Evolutionary conservation across 2,329 filamentous ascomycete species (phyloP), one percentile per base, ranked within the genome.

Genomic region (Lecanosticta acicola): DNA sequence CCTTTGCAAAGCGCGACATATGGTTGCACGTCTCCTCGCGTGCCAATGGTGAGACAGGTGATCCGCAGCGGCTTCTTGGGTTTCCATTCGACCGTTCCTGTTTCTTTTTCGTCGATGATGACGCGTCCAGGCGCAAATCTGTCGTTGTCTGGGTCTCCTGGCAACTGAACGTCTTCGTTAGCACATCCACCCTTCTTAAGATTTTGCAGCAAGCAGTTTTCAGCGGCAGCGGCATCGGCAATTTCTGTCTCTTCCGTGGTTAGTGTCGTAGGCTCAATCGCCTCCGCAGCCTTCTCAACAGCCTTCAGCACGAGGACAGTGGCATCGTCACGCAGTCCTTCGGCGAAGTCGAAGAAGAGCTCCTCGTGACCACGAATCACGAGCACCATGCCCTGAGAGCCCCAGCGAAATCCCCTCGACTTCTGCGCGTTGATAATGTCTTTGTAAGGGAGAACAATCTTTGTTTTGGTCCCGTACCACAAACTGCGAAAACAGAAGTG

Each of bases 1-100:
- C 87, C 88, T 63, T 95, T 96, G 71, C 93, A 96, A 1, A 98
- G 74, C 0, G 93, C 89, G 64, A 98, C 97, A 64, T 97, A 98
- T 1, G 93, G 93, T 65, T 98, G 93, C 3, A 98, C 91, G 63
- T 98, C 93, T 18, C 93, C 93, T 48, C 93, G 79, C 10, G 91
- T 96, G 13, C 93, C 93, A 52, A 98, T 98, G 0, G 93, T 98
- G 32, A 98, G 72, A 63, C 93, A 98, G 1, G 91, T 95, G 49
- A 98, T 85, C 16, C 76, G 83, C 63, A 98, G 72, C 2, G 90
- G 74, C 56, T 87, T 76, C 1, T 80, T 70, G 0, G 93, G 91
- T 67, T 94, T 95, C 70, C 96, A 94, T 56, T 93, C 88, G 52
- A 95, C 76, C 47, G 95, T 85, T 0, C 90, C 95, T 3, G 87